Evolutionary conservation across 306 rosid species (phyloP), one percentile per base, ranked within the genome.

Genomic region (Citrullus amarus): DNA sequence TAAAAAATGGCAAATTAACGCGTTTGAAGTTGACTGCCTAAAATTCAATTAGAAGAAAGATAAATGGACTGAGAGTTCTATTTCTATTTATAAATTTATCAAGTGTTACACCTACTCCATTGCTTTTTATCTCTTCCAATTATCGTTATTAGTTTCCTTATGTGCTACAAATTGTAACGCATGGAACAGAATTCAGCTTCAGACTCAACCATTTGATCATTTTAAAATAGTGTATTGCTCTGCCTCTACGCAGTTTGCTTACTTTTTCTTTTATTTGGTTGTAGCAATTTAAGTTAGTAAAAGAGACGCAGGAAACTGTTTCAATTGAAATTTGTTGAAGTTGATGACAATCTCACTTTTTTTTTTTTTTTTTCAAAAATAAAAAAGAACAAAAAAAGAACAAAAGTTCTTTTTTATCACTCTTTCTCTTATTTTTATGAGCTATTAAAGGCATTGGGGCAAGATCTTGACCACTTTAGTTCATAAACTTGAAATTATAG

Each of bases 391-490:
- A 14, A 22, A 25, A 58, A 60, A 28, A 32, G 38, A 62, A 15
- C 46, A 88, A 92, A 92, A 91, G 93, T 88, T 83, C 89, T 90
- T 91, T 96, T 90, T 80, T 60, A 86, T 77, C 88, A 75, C 86
- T 85, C 96, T 90, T 92, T 94, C 93, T 95, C 99, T 89, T 91
- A 89, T 92, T 92, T 95, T 92, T 83, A 95, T 92, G 92, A 84
- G 85, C 72, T 7, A 83, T 79, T 82, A 86, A 88, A 90, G 89
- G 85, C 90, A 85, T 89, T 81, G 97, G 90, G 92, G 85, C 85
- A 88, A 88, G 88, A 88, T 87, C 87, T 85, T 84, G 86, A 84
- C 88, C 83, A 89, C 97, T 92, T 94, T 90, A 89, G 88, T 82
- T 84, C 78, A 32, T 73, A 51, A 73, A 10, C 63, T 87, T 83